These are phyloP conservation scores for Crucibulum laeve DNA, from an alignment of 768 basidiomycete species.

Conservation along the genomic window DNA sequence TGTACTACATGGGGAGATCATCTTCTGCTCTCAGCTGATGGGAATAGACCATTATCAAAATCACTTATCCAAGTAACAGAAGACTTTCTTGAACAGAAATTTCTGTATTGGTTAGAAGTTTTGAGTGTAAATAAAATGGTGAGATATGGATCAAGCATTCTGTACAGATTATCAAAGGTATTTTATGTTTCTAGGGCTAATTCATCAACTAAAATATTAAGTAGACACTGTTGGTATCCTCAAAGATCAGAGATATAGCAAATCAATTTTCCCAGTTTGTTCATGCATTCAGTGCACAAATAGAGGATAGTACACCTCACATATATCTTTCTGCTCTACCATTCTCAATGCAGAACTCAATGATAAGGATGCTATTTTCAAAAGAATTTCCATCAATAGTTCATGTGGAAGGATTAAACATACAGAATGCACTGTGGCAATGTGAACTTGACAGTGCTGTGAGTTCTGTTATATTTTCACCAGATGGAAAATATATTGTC, in stretches of 20 bases:
- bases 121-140: slow-evolving; percentile 7
- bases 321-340: slow-evolving; percentile 20
- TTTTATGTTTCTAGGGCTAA: not conserved
- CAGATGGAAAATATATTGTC: too few relatives aligned
- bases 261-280: slow-evolving; percentile 2
- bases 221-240: slow-evolving; percentile 2
- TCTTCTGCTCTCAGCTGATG: not conserved
- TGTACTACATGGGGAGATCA: not conserved
- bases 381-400: too few relatives aligned
- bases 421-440: too few relatives aligned
- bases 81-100: slow-evolving; percentile 4
- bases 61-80: not conserved
- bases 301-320: slow-evolving; percentile 15
- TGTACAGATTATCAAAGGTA: not conserved
- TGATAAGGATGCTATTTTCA: too few relatives aligned
- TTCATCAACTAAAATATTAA: slow-evolving; percentile 6
- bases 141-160: not conserved
- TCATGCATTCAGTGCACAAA: slow-evolving; percentile 7
- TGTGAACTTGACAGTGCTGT: too few relatives aligned
- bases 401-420: too few relatives aligned
- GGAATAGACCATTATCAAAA: not conserved
- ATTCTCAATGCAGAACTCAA: too few relatives aligned
- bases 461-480: too few relatives aligned
- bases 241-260: not conserved
- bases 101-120: slow-evolving; percentile 14